These are phyloP conservation scores for Alliaria petiolata DNA, from an alignment of 345 rosid species.

Conservation along the genomic window DNA sequence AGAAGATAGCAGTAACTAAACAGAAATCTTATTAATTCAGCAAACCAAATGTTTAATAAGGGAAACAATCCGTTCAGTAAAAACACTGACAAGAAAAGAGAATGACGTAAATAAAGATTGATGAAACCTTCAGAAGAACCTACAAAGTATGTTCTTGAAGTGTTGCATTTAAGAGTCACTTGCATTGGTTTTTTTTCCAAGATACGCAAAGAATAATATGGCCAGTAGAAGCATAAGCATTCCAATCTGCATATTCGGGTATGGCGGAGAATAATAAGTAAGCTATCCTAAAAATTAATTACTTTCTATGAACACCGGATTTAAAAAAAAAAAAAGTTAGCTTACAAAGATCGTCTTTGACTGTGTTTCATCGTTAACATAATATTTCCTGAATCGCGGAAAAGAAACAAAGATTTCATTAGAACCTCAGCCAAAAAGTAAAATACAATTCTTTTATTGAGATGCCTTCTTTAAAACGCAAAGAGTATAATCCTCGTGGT, in stretches of 20 bases:
- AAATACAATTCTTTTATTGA: neutral
- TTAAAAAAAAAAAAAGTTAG: neutral
- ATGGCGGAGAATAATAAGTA: neutral
- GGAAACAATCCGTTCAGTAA: neutral
- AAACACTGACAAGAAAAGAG: neutral
- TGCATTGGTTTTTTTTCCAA: constrained; percentile 20
- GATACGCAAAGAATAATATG: constrained; percentile 37
- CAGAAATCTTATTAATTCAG: neutral
- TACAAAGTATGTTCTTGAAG: neutral
- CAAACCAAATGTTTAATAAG: neutral
- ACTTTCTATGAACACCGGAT: neutral
- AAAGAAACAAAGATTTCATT: neutral
- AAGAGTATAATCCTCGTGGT: too few species aligned
- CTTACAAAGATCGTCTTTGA: constrained; percentile 19
- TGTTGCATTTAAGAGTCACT: neutral
- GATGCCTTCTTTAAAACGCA: too few species aligned
- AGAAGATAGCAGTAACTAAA: neutral
- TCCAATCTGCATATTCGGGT: constrained; percentile 32
- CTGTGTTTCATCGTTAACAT: constrained; percentile 27
- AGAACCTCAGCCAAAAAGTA: neutral
- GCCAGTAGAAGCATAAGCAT: constrained; percentile 41
- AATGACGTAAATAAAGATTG: neutral
- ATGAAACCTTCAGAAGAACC: neutral
- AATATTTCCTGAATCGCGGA: constrained; percentile 47
- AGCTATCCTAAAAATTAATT: neutral